These are phyloP conservation scores for Ascochyta pisi DNA, from an alignment of 2,329 filamentous ascomycete species.

Conservation along the genomic window DNA sequence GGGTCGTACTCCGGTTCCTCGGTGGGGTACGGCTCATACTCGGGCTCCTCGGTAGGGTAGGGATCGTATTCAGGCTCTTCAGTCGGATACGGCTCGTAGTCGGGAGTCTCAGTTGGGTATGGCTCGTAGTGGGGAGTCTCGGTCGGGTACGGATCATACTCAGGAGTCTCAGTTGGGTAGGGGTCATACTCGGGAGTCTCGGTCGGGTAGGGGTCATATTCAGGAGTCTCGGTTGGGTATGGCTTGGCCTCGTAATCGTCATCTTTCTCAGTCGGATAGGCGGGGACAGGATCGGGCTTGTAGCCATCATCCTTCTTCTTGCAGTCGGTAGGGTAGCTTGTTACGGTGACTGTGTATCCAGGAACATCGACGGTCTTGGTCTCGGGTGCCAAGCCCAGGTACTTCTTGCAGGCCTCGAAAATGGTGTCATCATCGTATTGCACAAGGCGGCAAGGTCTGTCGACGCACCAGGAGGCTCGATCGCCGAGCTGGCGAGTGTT, in stretches of 20 bases:
- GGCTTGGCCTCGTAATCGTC: too few relatives aligned
- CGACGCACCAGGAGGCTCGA: conserved; percentile 17
- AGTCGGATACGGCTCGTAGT: too few relatives aligned
- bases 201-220: not conserved
- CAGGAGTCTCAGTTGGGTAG: not conserved
- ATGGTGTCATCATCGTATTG: conserved; percentile 17
- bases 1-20: not conserved
- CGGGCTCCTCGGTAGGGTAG: not conserved
- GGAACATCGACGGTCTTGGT: conserved; percentile 3
- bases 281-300: conserved; percentile 1
- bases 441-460: conserved; percentile 24
- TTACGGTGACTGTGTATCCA: conserved; percentile 8
- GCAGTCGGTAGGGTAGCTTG: conserved; percentile 15
- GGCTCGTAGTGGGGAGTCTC: not conserved
- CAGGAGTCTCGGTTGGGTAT: not conserved
- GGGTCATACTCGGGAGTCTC: not conserved
- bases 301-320: conserved; percentile 6
- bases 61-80: not conserved
- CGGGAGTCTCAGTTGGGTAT: not conserved
- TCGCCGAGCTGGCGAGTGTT: not conserved
- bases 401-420: conserved; percentile 19
- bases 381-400: conserved; percentile 4
- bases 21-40: not conserved
- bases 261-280: not conserved
- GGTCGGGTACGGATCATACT: not conserved